Base-by-base conservation (phyloP, 129 eudicot genomes). In the Flaveria robusta region DNA sequence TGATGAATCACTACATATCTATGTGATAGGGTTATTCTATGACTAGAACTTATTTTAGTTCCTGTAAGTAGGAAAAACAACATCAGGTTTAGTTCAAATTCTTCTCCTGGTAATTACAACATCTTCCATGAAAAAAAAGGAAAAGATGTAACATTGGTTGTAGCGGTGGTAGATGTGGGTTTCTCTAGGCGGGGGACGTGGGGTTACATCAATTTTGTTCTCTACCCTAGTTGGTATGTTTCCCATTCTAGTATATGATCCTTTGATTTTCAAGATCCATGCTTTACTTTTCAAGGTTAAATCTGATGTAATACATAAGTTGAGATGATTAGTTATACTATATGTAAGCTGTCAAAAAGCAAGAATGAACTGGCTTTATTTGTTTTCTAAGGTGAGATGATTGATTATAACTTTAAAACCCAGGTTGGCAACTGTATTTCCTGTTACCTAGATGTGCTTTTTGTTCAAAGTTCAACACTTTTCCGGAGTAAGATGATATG, bases 391-490 rank as follows among this genome's bases (percentile, higher is more conserved):
- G 50, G 62, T 63, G 37, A 62, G 27, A 19, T 47, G 24, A 39
- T 41, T 20, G 19, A 62, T 24, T 58, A 20, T 49, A 67, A 52
- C 54, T 16, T 50, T 59, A 66, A 67, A 64, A 80, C 70, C 63
- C 66, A 66, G 70, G 26, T 54, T 14, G 67, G 20, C 41, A 51
- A 37, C 22, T 62, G 31, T 74, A 69, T 46, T 27, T 66, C 7
- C 66, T 26, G 19, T 14, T 66, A 69, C 7, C 71, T 22, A 14
- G 59, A 52, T 46, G 66, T 56, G 83, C 69, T 24, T 65, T 46
- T 79, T 71, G 68, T 51, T 66, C 46, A 31, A 43, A 50, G 15
- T 42, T 83, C 70, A 76, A 20, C 19, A 49, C 54, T 51, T 49
- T 51, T 19, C 24, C 14, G 70, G 26, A 16, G 64, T 31, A 7